Percentiles rank a stretch among this genome's conserved stretches.
phyloP scores from a whole-genome alignment of 73 alveolate species.

The Effrenium voratum region DNA sequence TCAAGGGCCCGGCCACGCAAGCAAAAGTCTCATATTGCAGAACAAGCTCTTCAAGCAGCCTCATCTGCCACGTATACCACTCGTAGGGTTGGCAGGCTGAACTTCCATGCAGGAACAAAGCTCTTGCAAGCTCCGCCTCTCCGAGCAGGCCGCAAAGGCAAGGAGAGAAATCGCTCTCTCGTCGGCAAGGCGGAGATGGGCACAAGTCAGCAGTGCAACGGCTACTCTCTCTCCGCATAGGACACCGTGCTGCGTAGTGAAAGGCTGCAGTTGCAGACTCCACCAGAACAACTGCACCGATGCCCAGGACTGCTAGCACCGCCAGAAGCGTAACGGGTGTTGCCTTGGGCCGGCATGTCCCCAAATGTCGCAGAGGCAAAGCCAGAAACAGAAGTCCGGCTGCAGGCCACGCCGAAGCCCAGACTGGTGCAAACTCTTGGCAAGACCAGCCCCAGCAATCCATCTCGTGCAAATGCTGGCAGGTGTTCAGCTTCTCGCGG shows the following conservation, averaged over 20 bases:
- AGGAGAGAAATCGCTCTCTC: constrained; percentile 77
- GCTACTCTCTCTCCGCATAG: constrained; percentile 48
- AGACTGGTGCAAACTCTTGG: constrained; percentile 44
- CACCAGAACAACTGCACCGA: constrained; percentile 45
- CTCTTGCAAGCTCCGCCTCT: constrained; percentile 81
- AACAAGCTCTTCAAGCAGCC: constrained; percentile 32
- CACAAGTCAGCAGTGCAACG: constrained; percentile 61
- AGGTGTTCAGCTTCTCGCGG: constrained; percentile 16
- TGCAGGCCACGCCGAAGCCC: constrained; percentile 89
- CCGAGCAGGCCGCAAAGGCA: constrained; percentile 61
- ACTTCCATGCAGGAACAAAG: constrained; percentile 38
- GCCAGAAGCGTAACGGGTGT: background rate
- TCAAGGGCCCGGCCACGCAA: constrained; percentile 54
- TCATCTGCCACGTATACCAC: constrained; percentile 88
- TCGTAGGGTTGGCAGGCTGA: constrained; percentile 80
- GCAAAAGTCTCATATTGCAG: constrained; percentile 44
- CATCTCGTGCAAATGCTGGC: constrained; percentile 41
- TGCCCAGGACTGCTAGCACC: constrained; percentile 21
- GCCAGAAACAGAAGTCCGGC: constrained; percentile 42
- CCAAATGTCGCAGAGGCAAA: constrained; percentile 4
- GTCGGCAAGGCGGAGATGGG: constrained; percentile 68
- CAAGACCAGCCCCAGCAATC: constrained; percentile 61
- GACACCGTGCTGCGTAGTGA: constrained; percentile 63
- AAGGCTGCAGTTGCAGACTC: constrained; percentile 40
- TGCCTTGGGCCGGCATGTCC: background rate